A percentile compares a stretch with the other conserved stretches of the same genome.
phyloP scores from a whole-genome alignment of 257 asterid genomes.

The Lavandula angustifolia region DNA sequence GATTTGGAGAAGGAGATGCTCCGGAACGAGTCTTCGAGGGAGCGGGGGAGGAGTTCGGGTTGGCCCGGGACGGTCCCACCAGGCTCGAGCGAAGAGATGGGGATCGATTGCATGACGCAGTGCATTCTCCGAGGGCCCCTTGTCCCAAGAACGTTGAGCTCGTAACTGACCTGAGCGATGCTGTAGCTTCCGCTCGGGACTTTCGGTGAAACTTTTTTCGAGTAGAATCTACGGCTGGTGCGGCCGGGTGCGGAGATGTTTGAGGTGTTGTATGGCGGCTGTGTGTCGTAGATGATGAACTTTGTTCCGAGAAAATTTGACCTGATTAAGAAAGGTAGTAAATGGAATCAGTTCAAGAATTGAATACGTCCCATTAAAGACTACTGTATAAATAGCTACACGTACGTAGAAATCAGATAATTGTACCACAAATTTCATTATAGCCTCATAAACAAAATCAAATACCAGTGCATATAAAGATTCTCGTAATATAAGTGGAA shows the following conservation, averaged over 20 bases:
- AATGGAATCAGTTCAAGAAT: too few species aligned
- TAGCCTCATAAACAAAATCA: too few species aligned
- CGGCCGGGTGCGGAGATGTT: constrained; percentile 50
- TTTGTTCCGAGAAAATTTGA: constrained; percentile 85
- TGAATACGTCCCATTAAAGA: too few species aligned
- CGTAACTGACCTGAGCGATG: constrained; percentile 73
- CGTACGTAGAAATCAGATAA: too few species aligned
- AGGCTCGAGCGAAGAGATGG: constrained; percentile 63
- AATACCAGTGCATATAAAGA: too few species aligned
- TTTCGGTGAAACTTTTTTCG: constrained; percentile 74
- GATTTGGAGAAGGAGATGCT: constrained; percentile 61
- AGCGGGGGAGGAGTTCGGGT: constrained; percentile 60
- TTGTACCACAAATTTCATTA: too few species aligned
- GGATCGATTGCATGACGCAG: constrained; percentile 74
- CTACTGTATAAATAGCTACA: too few species aligned
- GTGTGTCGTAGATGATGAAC: constrained; percentile 80
- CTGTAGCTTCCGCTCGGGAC: constrained; percentile 61
- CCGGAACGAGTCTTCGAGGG: constrained; percentile 72
- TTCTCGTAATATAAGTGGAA: too few species aligned
- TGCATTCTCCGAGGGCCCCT: constrained; percentile 91
- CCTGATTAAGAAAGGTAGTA: constrained; percentile 39
- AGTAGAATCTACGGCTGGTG: constrained; percentile 66
- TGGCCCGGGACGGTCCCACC: constrained; percentile 71
- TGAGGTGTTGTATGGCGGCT: constrained; percentile 57
- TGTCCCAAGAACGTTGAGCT: constrained; percentile 84